Evolutionary conservation across 2,329 filamentous ascomycete species (phyloP).

Genomic region (Peltaster fructicola): DNA sequence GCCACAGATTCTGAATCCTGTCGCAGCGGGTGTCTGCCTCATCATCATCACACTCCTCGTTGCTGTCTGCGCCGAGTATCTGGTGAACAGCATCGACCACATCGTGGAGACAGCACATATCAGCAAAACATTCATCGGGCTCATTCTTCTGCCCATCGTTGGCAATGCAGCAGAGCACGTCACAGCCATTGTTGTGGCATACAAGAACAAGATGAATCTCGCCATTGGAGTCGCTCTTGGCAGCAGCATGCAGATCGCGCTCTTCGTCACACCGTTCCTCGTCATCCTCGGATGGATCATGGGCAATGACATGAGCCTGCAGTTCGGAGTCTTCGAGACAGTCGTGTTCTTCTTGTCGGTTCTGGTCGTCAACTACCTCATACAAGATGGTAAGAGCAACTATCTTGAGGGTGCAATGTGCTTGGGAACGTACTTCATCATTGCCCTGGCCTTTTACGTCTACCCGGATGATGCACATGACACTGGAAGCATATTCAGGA

Average conservation of each 20-base stretch:
- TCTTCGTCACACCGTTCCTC: conserved; percentile 40
- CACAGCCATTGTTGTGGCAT: conserved; percentile 35
- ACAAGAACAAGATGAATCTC: conserved; percentile 41
- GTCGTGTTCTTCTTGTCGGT: conserved; percentile 70
- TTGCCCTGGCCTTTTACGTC: conserved; percentile 42
- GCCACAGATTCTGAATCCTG: conserved; percentile 27
- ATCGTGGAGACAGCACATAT: conserved; percentile 35
- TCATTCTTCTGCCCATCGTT: conserved; percentile 39
- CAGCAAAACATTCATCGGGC: conserved; percentile 38
- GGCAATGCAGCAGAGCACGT: conserved; percentile 40
- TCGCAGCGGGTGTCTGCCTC: conserved; percentile 27
- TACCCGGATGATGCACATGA: conserved; percentile 35
- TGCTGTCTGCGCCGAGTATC: conserved; percentile 34
- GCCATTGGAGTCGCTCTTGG: conserved; percentile 38
- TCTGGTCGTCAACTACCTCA: conserved; percentile 75
- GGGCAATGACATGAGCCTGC: conserved; percentile 42
- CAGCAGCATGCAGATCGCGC: conserved; percentile 37
- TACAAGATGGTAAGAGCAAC: conserved; percentile 70
- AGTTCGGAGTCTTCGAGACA: conserved; percentile 80
- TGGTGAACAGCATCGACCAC: conserved; percentile 36
- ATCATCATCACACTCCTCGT: conserved; percentile 32
- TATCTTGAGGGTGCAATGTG: conserved; percentile 63
- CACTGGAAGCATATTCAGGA: conserved; percentile 8
- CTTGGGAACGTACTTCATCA: conserved; percentile 38
- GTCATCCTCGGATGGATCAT: conserved; percentile 40